phyloP scores from a whole-genome alignment of 768 basidiomycete species.

The Paxillus rubicundulus region DNA sequence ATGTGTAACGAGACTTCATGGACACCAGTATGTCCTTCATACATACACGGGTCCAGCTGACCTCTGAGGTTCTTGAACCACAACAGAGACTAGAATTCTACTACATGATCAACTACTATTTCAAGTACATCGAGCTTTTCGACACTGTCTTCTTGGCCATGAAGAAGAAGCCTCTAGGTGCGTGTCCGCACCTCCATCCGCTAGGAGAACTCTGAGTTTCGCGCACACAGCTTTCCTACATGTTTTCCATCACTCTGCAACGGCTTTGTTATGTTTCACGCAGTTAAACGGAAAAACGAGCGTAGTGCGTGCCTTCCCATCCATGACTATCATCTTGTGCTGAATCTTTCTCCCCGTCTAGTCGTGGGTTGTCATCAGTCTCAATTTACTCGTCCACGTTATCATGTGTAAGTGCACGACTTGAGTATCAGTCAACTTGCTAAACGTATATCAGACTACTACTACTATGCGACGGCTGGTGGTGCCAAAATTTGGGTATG shows the following conservation, averaged over 20 bases:
- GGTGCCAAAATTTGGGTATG: constrained; percentile 94
- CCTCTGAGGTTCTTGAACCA: constrained; percentile 1
- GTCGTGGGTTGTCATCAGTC: constrained; percentile 94
- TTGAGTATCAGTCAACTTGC: not conserved
- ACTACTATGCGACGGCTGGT: constrained; percentile 98
- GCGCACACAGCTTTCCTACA: constrained; percentile 79
- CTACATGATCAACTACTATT: constrained; percentile 99
- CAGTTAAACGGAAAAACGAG: constrained; percentile 95
- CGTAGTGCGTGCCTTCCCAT: constrained; percentile 57
- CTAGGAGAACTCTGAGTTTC: constrained; percentile 7
- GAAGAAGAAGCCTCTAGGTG: constrained; percentile 98
- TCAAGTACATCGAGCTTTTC: constrained; percentile 95
- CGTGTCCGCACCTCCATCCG: constrained; percentile 23
- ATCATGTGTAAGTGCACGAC: constrained; percentile 81
- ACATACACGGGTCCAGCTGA: not conserved
- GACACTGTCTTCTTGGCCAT: constrained; percentile 97
- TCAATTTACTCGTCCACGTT: constrained; percentile 93
- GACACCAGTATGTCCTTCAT: constrained; percentile 68
- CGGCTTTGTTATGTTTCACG: constrained; percentile 89
- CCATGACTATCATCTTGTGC: not conserved
- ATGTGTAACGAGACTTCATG: constrained; percentile 78
- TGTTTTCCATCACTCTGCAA: constrained; percentile 99
- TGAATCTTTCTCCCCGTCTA: constrained; percentile 28
- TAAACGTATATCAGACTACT: constrained; percentile 68
- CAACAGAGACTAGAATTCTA: constrained; percentile 85